Evolutionary conservation across 192 early-diverging fungal genomes (phyloP), one percentile per base, ranked within the genome.

Genomic region (Coemansia sp.): DNA sequence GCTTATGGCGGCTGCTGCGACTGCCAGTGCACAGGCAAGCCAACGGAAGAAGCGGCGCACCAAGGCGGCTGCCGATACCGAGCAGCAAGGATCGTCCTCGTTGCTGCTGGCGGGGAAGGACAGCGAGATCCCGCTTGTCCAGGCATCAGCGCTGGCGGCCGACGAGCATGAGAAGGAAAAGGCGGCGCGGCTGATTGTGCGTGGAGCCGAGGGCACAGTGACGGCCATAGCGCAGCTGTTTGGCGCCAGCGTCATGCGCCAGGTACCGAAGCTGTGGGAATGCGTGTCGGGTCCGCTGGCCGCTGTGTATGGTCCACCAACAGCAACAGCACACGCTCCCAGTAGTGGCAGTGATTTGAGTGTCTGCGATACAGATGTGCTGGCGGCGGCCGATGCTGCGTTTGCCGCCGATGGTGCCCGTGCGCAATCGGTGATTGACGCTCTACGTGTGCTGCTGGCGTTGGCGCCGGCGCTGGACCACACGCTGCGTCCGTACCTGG

Each of bases 391-490:
- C 16, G 77, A 80, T 41, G 52, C 32, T 13, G 37, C 22, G 41
- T 67, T 79, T 60, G 62, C 58, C 4, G 51, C 62, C 9, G 57
- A 37, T 12, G 15, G 6, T 16, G 39, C 21, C 16, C 43, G 18
- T 16, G 84, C 59, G 12, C 94, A 95, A 73, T 86, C 89, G 1
- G 78, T 91, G 5, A 89, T 94, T 21, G 91, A 98, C 48, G 82
- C 91, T 0, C 73, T 99, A 62, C 87, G 91, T 8, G 84, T 95
- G 18, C 63, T 94, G 22, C 82, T 80, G 62, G 86, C 88, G 0
- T 66, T 99, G 13, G 83, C 86, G 2, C 89, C 90, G 8, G 58
- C 83, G 12, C 43, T 90, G 4, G 69, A 88, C 69, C 10, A 42
- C 2, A 69, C 71, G 7, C 52, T 96, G 40, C 90, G 92, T 65